Evolutionary conservation across 768 basidiomycete species (phyloP), one percentile per base, ranked within the genome.

Genomic region (Pseudohyphozyma bogoriensis): DNA sequence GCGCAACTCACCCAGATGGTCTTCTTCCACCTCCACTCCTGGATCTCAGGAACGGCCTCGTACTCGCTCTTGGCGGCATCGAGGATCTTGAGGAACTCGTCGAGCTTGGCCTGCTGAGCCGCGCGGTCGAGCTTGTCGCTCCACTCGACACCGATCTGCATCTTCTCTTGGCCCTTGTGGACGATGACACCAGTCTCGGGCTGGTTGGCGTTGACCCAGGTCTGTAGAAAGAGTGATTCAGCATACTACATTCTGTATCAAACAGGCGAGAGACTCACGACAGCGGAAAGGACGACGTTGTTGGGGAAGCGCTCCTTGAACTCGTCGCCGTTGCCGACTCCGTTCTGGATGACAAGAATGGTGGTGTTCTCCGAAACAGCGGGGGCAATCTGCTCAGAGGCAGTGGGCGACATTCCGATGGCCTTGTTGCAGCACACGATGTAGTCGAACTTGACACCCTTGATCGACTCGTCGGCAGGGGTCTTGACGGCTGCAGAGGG

Each of bases 281-380:
- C 51, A 8, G 44, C 35, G 10, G 26, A 18, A 10, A 32, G 53
- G 47, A 73, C 68, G 18, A 61, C 33, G 40, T 68, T 68, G 13
- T 59, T 45, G 13, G 68, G 67, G 55, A 70, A 73, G 22, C 70
- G 64, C 47, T 53, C 58, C n/a, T 58, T 29, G 54, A 72, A 72
- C 49, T 70, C 67, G 49, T 69, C 66, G 53, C 70, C 72, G 15
- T 72, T 69, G 18, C 72, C 72, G 9, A 73, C 68, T 16, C 72
- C 72, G 52, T 73, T 73, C 58, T 73, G 72, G 35, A 73, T 71
- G 40, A 73, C 55, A 9, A 73, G 70, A 29, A 73, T 62, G 28
- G 66, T 68, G 26, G 36, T 42, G 11, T 29, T 36, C 22, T 56
- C 33, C n/a, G 40, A 53, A 12, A 70, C 64, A 11, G 55, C 59